Evolutionary conservation across 2,329 filamentous ascomycete genomes (phyloP).

Genomic region (Eutypella sp.): DNA sequence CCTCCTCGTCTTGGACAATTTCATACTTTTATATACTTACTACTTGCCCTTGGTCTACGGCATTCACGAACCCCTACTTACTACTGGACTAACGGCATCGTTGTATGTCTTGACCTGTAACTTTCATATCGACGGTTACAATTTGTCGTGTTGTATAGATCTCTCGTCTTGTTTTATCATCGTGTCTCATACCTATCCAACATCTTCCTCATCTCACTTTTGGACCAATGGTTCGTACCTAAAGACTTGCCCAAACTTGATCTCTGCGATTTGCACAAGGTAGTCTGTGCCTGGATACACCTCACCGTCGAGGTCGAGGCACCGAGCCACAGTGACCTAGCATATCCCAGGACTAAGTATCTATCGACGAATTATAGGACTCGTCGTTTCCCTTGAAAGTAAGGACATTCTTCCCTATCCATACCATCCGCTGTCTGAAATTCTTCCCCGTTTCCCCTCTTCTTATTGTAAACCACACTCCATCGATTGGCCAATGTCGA

Average conservation of each 20-base stretch:
- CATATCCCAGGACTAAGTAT: too few species aligned
- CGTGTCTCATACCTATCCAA: background rate
- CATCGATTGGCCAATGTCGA: constrained; percentile 22
- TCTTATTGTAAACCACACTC: constrained; percentile 4
- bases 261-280: background rate
- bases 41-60: too few species aligned
- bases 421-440: background rate
- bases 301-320: background rate
- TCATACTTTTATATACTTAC: too few species aligned
- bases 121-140: too few species aligned
- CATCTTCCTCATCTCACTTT: background rate
- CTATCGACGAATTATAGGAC: background rate
- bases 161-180: background rate
- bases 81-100: background rate
- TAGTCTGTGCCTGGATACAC: background rate
- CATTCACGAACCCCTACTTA: too few species aligned
- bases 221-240: background rate
- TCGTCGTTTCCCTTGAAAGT: constrained; percentile 9
- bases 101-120: background rate
- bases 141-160: too few species aligned
- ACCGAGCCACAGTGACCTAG: background rate
- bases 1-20: too few species aligned
- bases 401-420: background rate
- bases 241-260: background rate
- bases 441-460: background rate